Evolutionary conservation across 305 asterid species (phyloP), one percentile per base, ranked within the genome.

Genomic region (Ajuga reptans): DNA sequence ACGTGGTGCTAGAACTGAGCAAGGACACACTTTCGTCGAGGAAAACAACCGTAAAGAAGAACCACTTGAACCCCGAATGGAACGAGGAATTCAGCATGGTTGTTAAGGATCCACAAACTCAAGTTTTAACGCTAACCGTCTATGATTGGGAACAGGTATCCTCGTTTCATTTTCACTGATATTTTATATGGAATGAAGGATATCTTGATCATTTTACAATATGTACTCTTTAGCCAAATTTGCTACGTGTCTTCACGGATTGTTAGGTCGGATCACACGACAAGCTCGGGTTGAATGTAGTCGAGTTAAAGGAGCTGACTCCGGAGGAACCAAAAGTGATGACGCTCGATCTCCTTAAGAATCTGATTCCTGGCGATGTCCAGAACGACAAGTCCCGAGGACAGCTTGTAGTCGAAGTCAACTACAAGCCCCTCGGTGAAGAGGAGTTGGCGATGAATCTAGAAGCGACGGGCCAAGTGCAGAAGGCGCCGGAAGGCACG

Each of bases 31-130:
- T 84, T 11, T 79, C 87, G 0, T 52, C 89, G 50, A 93, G 89
- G 84, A 87, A 91, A 75, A 93, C 97, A 4, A 66, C 83, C 3
- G 90, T 91, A 14, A 93, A 84, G 27, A 85, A 77, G 57, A 89
- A 84, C 68, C 85, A 89, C 75, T 75, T 93, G 83, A 89, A 93
- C 71, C 99, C 97, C 4, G 99, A 91, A 77, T 93, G 97, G 99
- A 86, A 93, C 45, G 97, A 93, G 74, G 95, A 91, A 43, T 93
- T 91, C 73, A 85, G 58, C 63, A 76, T 93, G 12, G 84, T 80
- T 15, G 85, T 93, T 16, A 93, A 84, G 83, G 97, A 93, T 64
- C 99, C 97, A 0, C 64, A 80, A 24, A 27, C 80, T 71, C 97
- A 92, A 80, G 77, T 75, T 18, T 6, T 92, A 33, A 77, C 79